phyloP scores from a whole-genome alignment of 148 eudicot species.

The Spergularia marina region DNA sequence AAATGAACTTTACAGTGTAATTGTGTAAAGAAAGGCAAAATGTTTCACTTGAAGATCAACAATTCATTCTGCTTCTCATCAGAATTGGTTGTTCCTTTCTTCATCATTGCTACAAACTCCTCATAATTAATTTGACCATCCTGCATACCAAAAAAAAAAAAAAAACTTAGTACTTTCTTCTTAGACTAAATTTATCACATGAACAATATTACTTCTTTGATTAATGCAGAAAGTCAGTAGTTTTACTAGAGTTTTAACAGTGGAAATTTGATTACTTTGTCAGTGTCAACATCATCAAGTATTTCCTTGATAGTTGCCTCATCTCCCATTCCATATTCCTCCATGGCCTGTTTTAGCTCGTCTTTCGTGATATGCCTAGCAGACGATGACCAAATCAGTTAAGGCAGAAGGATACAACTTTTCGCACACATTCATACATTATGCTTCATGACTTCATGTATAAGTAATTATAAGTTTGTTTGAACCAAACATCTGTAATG shows the following conservation, averaged over 20 bases:
- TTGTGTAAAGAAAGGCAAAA: not conserved
- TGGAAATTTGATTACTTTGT: conserved; percentile 41
- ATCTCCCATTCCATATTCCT: conserved; percentile 78
- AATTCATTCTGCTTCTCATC: conserved; percentile 28
- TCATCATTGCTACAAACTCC: conserved; percentile 86
- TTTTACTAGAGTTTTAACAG: not conserved
- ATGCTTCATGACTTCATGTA: too few relatives aligned
- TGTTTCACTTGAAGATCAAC: conserved; percentile 16
- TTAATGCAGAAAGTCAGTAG: not conserved
- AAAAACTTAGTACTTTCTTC: not conserved
- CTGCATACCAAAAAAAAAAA: conserved; percentile 27
- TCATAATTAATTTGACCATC: conserved; percentile 77
- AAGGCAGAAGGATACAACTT: too few relatives aligned
- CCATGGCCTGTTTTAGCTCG: conserved; percentile 74
- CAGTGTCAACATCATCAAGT: conserved; percentile 77
- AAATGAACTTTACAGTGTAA: not conserved
- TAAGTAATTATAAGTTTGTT: too few relatives aligned
- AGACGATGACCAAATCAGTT: not conserved
- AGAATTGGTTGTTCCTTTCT: conserved; percentile 49
- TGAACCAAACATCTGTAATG: too few relatives aligned
- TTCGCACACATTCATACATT: too few relatives aligned
- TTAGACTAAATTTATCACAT: not conserved
- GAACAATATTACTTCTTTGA: not conserved
- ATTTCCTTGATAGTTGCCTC: conserved; percentile 86
- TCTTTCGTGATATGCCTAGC: conserved; percentile 82